Base-by-base conservation (phyloP, 2,329 filamentous ascomycete species). In the Dactylonectria estremocensis region DNA sequence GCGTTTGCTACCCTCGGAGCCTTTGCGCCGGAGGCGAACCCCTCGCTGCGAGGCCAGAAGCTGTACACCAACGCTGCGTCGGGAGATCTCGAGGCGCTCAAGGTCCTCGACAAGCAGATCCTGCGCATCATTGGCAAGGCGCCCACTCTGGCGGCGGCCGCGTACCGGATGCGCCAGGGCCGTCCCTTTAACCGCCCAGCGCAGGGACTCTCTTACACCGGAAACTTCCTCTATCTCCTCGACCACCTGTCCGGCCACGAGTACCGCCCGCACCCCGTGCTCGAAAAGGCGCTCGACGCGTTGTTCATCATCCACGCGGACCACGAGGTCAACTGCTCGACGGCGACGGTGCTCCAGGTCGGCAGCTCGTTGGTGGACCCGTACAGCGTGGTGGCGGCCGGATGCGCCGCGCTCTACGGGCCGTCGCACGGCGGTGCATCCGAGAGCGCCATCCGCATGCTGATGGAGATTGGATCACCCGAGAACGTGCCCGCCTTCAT, bases 381-480 rank as follows among this genome's bases (percentile, higher is more conserved):
- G 0, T 89, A 81, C 67, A 87, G 84, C 69, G 81, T 87, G 18
- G 85, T 89, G 13, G 79, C 86, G 1, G 85, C 87, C 0, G 82
- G 86, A 5, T 84, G 85, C n/a, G 83, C 87, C 0, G 86, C 86
- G 0, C 81, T 86, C 2, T 88, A 88, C 70, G 88, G 88, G 0
- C 87, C 87, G 0, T 85, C 88, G 0, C 88, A 90, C 76, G 88
- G 87, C 62, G 88, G 88, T n/a, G 88, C 88, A 3, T 87, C 86
- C 0, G 88, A 90, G 69, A 83, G 84, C 22, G 88, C 87, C 0
- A 88, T 89, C 73, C 83, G 85, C 54, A 86, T 85, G 81, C 79
- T 89, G 5, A 84, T 84, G 71, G 81, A 85, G 70, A 86, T 89
- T 61, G 86, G 86, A 16, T 82, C 78, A 1, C 82, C 83, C 2